Conservation (phyloP, 2,329 filamentous ascomycete species). For the Phialocephala subalpina region DNA sequence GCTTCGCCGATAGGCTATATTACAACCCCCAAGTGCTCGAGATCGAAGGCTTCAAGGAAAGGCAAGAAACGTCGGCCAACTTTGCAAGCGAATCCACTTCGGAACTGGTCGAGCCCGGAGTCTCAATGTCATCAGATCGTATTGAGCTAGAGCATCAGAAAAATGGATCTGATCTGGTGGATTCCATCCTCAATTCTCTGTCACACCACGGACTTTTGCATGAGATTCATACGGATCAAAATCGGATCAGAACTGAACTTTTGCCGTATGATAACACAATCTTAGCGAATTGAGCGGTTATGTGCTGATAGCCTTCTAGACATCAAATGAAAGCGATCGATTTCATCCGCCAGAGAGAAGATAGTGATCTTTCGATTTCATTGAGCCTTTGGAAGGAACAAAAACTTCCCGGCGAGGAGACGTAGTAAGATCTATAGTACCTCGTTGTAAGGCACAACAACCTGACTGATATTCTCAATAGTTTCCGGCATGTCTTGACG, state of each 20-base stretch:
- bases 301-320: constrained; percentile 3
- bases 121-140: not conserved
- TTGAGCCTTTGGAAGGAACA: constrained; percentile 9
- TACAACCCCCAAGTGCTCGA: constrained; percentile 13
- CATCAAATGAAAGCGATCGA: constrained; percentile 10
- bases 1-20: not conserved
- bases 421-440: constrained; percentile 1
- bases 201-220: constrained; percentile 2
- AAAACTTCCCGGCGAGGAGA: constrained; percentile 2
- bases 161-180: constrained; percentile 6
- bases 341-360: constrained; percentile 11
- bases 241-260: constrained; percentile 8
- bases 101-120: not conserved
- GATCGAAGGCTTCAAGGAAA: constrained; percentile 10
- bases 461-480: not conserved
- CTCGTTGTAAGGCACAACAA: not conserved
- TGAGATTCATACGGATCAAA: constrained; percentile 11
- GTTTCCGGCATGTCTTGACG: constrained; percentile 28
- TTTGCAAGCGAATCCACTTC: not conserved
- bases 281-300: not conserved
- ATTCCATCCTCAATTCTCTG: constrained; percentile 10
- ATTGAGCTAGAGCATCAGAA: not conserved
- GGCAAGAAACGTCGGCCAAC: not conserved
- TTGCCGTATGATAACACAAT: not conserved
- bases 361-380: constrained; percentile 1